phyloP scores from a whole-genome alignment of 2,329 filamentous ascomycete genomes.

The Trichoderma simmonsii region DNA sequence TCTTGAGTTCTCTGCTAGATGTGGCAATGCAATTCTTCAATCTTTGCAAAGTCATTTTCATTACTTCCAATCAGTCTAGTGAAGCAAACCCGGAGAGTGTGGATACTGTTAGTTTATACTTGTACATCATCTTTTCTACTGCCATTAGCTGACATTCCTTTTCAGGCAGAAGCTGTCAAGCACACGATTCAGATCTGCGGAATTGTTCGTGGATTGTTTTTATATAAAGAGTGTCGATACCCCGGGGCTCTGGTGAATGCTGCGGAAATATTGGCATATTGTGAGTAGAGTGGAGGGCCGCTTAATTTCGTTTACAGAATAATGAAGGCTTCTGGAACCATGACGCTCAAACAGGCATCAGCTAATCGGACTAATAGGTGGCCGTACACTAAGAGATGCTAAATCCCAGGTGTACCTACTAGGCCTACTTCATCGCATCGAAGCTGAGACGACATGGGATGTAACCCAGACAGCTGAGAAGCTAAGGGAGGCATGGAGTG shows the following conservation, averaged over 20 bases:
- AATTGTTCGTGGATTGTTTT: background rate
- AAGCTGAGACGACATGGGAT: slow-evolving; percentile 9
- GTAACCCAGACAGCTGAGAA: background rate
- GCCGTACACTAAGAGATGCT: background rate
- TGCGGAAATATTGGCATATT: background rate
- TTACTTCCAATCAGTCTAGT: background rate
- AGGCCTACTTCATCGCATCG: background rate
- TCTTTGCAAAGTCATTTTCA: slow-evolving; percentile 7
- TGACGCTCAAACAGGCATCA: background rate
- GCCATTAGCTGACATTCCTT: background rate
- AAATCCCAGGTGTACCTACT: background rate
- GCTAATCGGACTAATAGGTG: background rate
- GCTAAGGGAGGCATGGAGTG: background rate
- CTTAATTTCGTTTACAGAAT: background rate
- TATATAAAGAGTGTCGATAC: background rate
- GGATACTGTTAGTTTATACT: background rate
- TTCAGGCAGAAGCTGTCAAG: background rate
- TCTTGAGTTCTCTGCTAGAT: background rate
- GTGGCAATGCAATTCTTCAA: slow-evolving; percentile 17
- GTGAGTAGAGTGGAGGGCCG: background rate
- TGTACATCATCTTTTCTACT: background rate
- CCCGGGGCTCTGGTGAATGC: slow-evolving; percentile 14
- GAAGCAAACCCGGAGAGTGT: background rate
- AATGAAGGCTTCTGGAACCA: background rate
- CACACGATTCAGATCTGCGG: background rate